Evolutionary conservation across 2,329 filamentous ascomycete genomes (phyloP), one percentile per base, ranked within the genome.

Genomic region (Cylindrodendrum hubeiense): DNA sequence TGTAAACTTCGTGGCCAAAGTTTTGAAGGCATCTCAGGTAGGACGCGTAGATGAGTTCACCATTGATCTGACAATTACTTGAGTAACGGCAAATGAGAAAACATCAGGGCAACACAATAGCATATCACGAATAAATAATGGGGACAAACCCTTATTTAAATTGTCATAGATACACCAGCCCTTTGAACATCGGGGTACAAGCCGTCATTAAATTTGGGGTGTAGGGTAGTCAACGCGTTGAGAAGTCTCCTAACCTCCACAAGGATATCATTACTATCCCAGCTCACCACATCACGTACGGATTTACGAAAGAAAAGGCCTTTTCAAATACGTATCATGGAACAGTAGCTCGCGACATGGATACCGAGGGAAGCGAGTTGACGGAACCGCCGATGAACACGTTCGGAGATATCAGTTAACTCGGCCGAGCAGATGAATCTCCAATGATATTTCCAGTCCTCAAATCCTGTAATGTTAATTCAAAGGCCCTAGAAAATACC

Each of bases 321-420:
- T 8, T 39, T 39, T 37, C 28, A 13, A 39, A n/a, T 17, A 8
- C 17, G 8, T 7, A 39, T 39, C 15, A 39, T 17, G 7, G 10
- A 2, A n/a, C 12, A 8, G 17, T 7, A 8, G 13, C 37, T 28
- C 24, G 4, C 12, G 5, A n/a, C 9, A 2, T 7, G 13, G 3
- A 24, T 17, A 33, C 12, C 28, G 12, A 10, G 24, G 28, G 21
- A 49, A 13, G 13, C 10, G 15, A 19, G 15, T 5, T 15, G 12
- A 53, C 26, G 47, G 49, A 60, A 60, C 57, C 57, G 6, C 57
- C 57, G 57, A 47, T 21, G 6, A 26, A 19, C 12, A 17, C 37
- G 15, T 28, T 59, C 34, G 55, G 34, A 46, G 12, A 46, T 39
- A 47, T 39, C 3, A 1, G 12, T 6, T 13, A 41, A 3, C 44